A percentile compares a stretch with the other conserved stretches of the same genome.
Evolutionary conservation across 345 rosid genomes (phyloP).

Genomic region (Melaleuca quinquenervia): DNA sequence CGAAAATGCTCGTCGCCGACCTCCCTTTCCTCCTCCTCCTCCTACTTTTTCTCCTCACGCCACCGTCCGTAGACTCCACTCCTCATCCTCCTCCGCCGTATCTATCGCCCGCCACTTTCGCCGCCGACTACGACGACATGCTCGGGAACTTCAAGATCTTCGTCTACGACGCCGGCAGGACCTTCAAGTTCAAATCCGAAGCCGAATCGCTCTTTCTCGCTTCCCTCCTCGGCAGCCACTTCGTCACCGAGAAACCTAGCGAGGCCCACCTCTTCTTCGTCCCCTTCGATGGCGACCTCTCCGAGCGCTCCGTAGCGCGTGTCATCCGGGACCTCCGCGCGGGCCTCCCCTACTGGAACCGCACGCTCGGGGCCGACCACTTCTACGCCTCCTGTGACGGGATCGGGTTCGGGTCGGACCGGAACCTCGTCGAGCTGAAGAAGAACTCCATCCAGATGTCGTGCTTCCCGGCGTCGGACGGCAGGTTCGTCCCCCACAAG

Average conservation of each 20-base stretch:
- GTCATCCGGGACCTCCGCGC: conserved; percentile 16
- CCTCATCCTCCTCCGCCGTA: conserved; percentile 7
- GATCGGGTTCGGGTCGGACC: conserved; percentile 24
- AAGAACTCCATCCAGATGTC: conserved; percentile 57
- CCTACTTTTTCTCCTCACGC: not conserved
- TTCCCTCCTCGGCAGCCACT: conserved; percentile 26
- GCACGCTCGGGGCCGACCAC: conserved; percentile 62
- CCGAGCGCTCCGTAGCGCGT: conserved; percentile 25
- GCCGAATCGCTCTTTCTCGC: conserved; percentile 32
- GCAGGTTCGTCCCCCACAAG: conserved; percentile 44
- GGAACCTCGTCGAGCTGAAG: conserved; percentile 47
- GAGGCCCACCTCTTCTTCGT: conserved; percentile 48
- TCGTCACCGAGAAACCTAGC: conserved; percentile 29
- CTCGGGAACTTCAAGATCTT: conserved; percentile 28
- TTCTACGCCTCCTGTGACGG: conserved; percentile 32
- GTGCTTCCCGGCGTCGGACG: conserved; percentile 28
- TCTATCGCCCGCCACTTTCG: conserved; percentile 28
- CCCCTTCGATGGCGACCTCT: conserved; percentile 22
- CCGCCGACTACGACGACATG: conserved; percentile 31
- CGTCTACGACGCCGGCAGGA: conserved; percentile 18
- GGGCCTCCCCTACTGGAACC: conserved; percentile 48
- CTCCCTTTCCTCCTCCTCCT: not conserved
- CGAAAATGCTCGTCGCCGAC: conserved; percentile 8
- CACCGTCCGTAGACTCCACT: not conserved
- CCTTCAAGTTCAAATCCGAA: conserved; percentile 14